These are phyloP conservation scores for Carex myosuroides DNA, from an alignment of 176 grass and related monocot species.

Conservation along the genomic window DNA sequence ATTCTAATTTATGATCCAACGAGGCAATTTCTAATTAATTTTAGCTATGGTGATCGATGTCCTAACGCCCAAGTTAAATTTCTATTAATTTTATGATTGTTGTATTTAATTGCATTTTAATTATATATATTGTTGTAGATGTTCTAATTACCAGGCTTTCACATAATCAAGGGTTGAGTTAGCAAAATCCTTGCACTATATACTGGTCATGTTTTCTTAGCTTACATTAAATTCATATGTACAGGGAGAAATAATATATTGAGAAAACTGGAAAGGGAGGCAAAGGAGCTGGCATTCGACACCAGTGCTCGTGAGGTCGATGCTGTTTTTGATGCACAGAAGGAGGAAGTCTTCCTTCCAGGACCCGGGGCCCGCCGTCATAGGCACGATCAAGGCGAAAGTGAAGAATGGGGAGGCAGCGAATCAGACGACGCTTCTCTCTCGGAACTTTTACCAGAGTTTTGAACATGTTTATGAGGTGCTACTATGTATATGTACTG, in stretches of 20 bases:
- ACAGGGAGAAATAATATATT: slow-evolving; percentile 43
- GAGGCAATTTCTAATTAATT: no score
- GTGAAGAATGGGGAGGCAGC: background rate
- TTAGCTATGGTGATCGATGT: no score
- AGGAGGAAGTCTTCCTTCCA: slow-evolving; percentile 38
- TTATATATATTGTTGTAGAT: no score
- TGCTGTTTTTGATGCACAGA: slow-evolving; percentile 35
- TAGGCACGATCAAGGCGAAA: background rate
- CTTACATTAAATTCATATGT: background rate
- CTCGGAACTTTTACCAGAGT: background rate
- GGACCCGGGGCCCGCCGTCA: background rate
- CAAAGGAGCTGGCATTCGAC: slow-evolving; percentile 33
- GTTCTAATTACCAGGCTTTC: no score
- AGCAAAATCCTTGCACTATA: background rate
- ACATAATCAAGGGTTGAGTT: background rate
- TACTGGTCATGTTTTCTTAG: background rate
- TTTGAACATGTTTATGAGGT: background rate
- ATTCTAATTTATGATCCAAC: no score
- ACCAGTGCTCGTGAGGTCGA: slow-evolving; percentile 32
- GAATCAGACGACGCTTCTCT: background rate
- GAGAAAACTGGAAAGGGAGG: slow-evolving; percentile 36
- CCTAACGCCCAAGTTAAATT: no score
- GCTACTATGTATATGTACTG: background rate
- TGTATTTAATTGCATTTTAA: no score
- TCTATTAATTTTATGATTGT: no score